A percentile compares a stretch with the other conserved stretches of the same genome.
phyloP scores from a whole-genome alignment of 2,329 filamentous ascomycete genomes.

The Exophiala mesophila region DNA sequence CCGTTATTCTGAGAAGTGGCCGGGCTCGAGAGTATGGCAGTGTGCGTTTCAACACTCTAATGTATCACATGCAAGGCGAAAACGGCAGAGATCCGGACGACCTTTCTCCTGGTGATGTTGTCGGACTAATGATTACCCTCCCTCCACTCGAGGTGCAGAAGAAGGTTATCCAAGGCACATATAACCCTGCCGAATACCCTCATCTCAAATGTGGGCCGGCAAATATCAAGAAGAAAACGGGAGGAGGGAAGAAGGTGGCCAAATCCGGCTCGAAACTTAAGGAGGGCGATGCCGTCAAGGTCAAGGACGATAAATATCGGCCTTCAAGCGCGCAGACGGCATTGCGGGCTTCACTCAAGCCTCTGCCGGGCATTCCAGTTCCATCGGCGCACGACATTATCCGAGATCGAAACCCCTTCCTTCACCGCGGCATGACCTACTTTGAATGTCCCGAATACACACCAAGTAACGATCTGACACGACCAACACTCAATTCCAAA shows the following conservation, averaged over 20 bases:
- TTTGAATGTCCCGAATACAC: conserved; percentile 90
- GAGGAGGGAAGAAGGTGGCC: conserved; percentile 18
- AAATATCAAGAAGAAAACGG: conserved; percentile 23
- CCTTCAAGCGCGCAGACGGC: conserved; percentile 13
- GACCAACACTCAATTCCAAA: conserved; percentile 43
- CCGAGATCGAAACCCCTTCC: conserved; percentile 88
- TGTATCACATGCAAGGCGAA: conserved; percentile 87
- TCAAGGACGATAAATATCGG: conserved; percentile 15
- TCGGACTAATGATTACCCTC: conserved; percentile 86
- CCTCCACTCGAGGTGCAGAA: conserved; percentile 80
- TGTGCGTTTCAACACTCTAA: conserved; percentile 89
- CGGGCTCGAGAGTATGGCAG: conserved; percentile 43
- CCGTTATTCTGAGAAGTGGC: conserved; percentile 21
- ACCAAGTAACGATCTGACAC: conserved; percentile 79
- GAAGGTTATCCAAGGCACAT: conserved; percentile 80
- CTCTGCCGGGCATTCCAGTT: conserved; percentile 7
- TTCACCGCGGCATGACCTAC: conserved; percentile 60
- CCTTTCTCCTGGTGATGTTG: conserved; percentile 83
- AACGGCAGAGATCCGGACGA: conserved; percentile 79
- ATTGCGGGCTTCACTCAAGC: conserved; percentile 12
- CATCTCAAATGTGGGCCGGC: conserved; percentile 26
- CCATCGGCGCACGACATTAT: conserved; percentile 62
- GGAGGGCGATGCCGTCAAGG: conserved; percentile 16
- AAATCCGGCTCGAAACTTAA: conserved; percentile 22
- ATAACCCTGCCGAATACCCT: conserved; percentile 70